phyloP scores from a whole-genome alignment of 805 yeast species.

The Pichia thaimueangensis region DNA sequence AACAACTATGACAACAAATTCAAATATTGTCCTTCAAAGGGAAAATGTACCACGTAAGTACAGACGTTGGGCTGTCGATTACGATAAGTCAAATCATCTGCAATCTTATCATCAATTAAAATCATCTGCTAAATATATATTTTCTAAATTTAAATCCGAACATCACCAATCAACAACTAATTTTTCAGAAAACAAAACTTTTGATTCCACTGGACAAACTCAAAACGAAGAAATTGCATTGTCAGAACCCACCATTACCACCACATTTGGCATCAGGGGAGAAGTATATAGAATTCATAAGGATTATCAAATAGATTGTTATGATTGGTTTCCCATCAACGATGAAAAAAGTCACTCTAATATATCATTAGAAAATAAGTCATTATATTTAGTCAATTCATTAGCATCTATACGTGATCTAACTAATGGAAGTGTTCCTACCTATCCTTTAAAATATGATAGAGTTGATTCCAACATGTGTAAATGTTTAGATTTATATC shows the following conservation, averaged over 20 bases:
- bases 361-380: background rate
- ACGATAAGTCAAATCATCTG: background rate
- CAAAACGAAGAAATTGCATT: too few relatives aligned
- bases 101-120: slow-evolving; percentile 6
- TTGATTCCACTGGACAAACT: too few relatives aligned
- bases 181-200: too few relatives aligned
- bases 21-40: background rate
- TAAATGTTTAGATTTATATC: too few relatives aligned
- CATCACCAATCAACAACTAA: too few relatives aligned
- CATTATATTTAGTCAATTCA: slow-evolving; percentile 1
- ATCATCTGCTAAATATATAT: slow-evolving; percentile 4
- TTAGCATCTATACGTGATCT: too few relatives aligned
- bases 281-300: slow-evolving; percentile 29
- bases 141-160: slow-evolving; percentile 3
- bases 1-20: background rate
- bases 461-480: too few relatives aligned
- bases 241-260: too few relatives aligned
- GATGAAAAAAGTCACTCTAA: too few relatives aligned
- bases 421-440: background rate
- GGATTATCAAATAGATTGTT: slow-evolving; percentile 28
- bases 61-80: slow-evolving; percentile 2
- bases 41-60: slow-evolving; percentile 1
- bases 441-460: background rate
- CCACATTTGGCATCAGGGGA: slow-evolving; percentile 17
- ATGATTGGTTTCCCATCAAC: slow-evolving; percentile 33